Conservation (phyloP, 1,284 basidiomycete genomes). For the Farysia itapuensis region DNA sequence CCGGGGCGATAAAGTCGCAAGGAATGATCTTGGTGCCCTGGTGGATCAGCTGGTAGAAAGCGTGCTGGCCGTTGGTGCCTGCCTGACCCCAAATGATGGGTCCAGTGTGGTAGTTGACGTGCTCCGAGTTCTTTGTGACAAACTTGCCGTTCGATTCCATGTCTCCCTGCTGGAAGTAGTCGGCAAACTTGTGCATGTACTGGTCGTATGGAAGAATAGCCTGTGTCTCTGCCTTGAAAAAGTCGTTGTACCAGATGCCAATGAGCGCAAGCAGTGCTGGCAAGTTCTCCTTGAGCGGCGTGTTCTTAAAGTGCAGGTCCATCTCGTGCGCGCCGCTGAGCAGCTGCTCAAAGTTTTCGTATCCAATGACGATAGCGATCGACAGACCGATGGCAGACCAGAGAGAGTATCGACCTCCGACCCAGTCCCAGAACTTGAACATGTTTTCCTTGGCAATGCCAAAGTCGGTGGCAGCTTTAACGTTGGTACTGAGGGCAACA, state of each 20-base stretch:
- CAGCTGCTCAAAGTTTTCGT: conserved; percentile 87
- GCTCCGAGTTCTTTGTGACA: conserved; percentile 86
- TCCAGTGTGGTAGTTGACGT: conserved; percentile 94
- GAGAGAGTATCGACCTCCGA: conserved; percentile 94
- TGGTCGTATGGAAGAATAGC: conserved; percentile 96
- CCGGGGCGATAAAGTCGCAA: conserved; percentile 88
- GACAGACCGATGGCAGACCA: conserved; percentile 98
- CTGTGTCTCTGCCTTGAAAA: conserved; percentile 92
- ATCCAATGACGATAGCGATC: conserved; percentile 89
- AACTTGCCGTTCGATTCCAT: conserved; percentile 99
- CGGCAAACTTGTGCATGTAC: conserved; percentile 97
- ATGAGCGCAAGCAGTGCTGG: conserved; percentile 88
- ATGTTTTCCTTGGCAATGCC: conserved; percentile 91
- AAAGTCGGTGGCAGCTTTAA: conserved; percentile 88
- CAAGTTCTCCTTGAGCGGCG: conserved; percentile 85
- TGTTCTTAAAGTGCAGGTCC: conserved; percentile 92
- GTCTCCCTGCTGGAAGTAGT: conserved; percentile 99
- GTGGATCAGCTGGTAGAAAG: conserved; percentile 97
- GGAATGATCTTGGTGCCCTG: conserved; percentile 74
- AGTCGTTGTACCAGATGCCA: conserved; percentile 98
- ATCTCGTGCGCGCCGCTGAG: conserved; percentile 92
- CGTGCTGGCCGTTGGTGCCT: conserved; percentile 98
- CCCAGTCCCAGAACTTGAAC: conserved; percentile 99
- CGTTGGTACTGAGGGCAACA: conserved; percentile 95
- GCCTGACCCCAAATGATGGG: conserved; percentile 99